Evolutionary conservation across 805 yeast genomes (phyloP).

Genomic region (Cephaloascus fragrans): DNA sequence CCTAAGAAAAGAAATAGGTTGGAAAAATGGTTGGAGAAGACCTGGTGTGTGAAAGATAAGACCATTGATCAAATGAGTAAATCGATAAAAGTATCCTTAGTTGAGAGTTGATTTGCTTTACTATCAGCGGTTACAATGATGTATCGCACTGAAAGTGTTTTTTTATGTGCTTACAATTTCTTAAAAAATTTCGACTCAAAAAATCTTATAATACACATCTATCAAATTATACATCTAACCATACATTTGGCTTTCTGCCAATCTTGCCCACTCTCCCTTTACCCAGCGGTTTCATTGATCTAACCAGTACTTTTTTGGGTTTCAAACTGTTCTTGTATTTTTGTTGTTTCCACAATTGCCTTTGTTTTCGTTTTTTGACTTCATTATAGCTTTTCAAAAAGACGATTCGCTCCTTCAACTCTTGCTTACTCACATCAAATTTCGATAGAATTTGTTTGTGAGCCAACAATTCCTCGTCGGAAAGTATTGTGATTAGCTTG

Average conservation of each 20-base stretch:
- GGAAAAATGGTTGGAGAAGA: conserved; percentile 68
- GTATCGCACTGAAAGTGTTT: too few species aligned
- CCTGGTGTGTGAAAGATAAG: conserved; percentile 66
- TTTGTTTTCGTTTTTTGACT: background rate
- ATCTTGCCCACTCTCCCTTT: background rate
- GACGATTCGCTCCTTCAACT: background rate
- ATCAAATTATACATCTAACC: too few species aligned
- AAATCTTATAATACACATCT: too few species aligned
- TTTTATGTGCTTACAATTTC: too few species aligned
- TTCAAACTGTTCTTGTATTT: background rate
- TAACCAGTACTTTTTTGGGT: background rate
- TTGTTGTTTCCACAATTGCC: background rate
- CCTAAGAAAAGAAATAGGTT: conserved; percentile 44
- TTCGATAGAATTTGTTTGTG: background rate
- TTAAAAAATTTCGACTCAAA: too few species aligned
- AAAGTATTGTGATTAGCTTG: background rate
- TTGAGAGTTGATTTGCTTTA: background rate
- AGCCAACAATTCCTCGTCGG: background rate
- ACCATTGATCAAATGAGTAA: conserved; percentile 23
- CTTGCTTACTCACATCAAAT: background rate
- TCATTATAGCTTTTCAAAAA: background rate
- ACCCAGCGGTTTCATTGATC: too few species aligned
- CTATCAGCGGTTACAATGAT: too few species aligned
- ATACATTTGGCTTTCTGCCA: too few species aligned
- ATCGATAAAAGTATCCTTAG: background rate